Conservation (phyloP, 345 rosid species). For the Citrus inodora region DNA sequence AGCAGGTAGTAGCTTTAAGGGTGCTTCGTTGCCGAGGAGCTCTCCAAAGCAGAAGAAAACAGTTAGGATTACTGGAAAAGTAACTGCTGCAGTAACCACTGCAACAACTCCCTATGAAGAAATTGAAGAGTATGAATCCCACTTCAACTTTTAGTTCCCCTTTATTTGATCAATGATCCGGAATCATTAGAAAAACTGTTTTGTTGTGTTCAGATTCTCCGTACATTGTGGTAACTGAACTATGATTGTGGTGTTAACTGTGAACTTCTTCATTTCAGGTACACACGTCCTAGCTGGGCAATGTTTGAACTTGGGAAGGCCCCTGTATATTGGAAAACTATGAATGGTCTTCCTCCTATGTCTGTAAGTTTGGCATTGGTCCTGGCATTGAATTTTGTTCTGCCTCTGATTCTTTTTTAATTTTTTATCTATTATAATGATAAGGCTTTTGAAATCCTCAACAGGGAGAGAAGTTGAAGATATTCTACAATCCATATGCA, state of each 20-base stretch:
- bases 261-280: conserved; percentile 32
- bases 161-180: not conserved
- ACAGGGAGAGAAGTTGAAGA: conserved; percentile 79
- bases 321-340: conserved; percentile 93
- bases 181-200: not conserved
- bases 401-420: not conserved
- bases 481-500: conserved; percentile 84
- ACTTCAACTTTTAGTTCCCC: not conserved
- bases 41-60: conserved; percentile 21
- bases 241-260: not conserved
- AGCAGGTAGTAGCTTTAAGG: conserved; percentile 39
- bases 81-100: conserved; percentile 52
- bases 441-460: not conserved
- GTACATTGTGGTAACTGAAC: not conserved
- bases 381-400: not conserved
- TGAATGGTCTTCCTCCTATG: conserved; percentile 90
- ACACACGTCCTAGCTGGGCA: conserved; percentile 78
- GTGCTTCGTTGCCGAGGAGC: conserved; percentile 31
- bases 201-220: not conserved
- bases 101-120: conserved; percentile 34
- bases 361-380: conserved; percentile 44
- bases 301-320: conserved; percentile 81
- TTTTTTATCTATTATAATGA: not conserved
- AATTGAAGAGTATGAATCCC: conserved; percentile 37
- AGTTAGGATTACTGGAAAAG: conserved; percentile 35